Base-by-base conservation (phyloP, 306 rosid species). In the Inga leiocalycina region DNA sequence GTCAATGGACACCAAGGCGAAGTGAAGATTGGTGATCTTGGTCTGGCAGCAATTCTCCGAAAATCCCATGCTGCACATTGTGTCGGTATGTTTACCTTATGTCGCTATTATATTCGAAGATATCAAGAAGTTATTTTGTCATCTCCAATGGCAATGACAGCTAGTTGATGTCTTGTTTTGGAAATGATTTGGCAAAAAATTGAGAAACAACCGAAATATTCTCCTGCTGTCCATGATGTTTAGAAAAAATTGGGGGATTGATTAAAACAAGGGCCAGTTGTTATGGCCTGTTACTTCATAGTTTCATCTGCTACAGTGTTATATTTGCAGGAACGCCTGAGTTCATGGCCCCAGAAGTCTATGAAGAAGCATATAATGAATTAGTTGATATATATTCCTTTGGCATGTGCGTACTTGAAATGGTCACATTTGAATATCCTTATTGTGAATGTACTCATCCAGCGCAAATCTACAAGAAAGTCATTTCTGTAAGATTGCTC, bases 291-390 rank as follows among this genome's bases (percentile, higher is more conserved):
- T 20, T 48, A 43, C 54, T 71, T 34, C 24, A 4, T 79, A 81
- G 57, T 65, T 77, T 87, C 67, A 85, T 78, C 30, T 78, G 75
- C 57, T 79, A 24, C 49, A 14, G 70, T 30, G 62, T 45, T 37
- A 62, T 48, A 80, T 81, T 77, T 3, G 62, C 88, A 93, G 98
- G 98, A 88, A 95, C 98, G 0, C 98, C 98, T 0, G 98, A 95
- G 77, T 95, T 95, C 90, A 95, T 95, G 98, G 98, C 98, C 84
- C 98, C 98, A 6, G 98, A 95, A 82, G 98, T 95, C 16, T 95
- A 95, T 78, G 91, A 92, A 87, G 98, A 93, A 87, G 94, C 91
- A 19, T 95, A 95, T 71, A 91, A 95, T 82, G 98, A 95, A 89
- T 86, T 95, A 75, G 98, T 95, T 78, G 98, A 95, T 87, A 92